A percentile compares a stretch with the other conserved stretches of the same genome.
phyloP scores from a whole-genome alignment of 2,329 filamentous ascomycete genomes.

The Cladosporium sp. region DNA sequence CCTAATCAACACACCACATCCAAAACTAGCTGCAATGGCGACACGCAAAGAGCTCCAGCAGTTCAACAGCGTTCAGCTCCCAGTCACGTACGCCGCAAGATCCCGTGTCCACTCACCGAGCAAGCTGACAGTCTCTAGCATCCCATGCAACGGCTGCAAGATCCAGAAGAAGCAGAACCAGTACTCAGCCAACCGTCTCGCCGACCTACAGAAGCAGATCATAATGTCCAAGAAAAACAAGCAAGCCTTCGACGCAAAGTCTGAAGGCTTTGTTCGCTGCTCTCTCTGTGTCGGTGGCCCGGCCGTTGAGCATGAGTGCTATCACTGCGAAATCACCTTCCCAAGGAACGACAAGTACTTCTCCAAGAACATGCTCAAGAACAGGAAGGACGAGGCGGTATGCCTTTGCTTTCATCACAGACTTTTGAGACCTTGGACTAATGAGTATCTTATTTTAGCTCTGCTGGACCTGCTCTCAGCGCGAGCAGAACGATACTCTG shows the following conservation, averaged over 20 bases:
- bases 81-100: constrained; percentile 4
- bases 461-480: constrained; percentile 12
- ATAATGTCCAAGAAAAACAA: neutral
- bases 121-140: constrained; percentile 19
- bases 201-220: constrained; percentile 21
- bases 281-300: constrained; percentile 26
- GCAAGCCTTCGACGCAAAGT: constrained; percentile 19
- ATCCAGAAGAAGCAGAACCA: constrained; percentile 17
- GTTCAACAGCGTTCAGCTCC: neutral
- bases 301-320: constrained; percentile 24
- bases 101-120: neutral
- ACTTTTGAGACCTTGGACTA: neutral
- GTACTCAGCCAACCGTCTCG: constrained; percentile 23
- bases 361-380: constrained; percentile 8
- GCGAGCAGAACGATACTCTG: constrained; percentile 3
- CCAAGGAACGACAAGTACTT: constrained; percentile 5
- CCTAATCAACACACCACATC: neutral
- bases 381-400: constrained; percentile 14
- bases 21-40: constrained; percentile 9
- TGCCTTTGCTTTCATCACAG: neutral
- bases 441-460: neutral
- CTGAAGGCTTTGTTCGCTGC: constrained; percentile 24
- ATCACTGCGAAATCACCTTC: constrained; percentile 24
- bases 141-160: constrained; percentile 25
- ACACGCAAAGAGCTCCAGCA: neutral